Percentiles rank a stretch among this genome's conserved stretches.
Evolutionary conservation across 192 early-diverging fungal species (phyloP).

Genomic region (Chytriomyces sp.): DNA sequence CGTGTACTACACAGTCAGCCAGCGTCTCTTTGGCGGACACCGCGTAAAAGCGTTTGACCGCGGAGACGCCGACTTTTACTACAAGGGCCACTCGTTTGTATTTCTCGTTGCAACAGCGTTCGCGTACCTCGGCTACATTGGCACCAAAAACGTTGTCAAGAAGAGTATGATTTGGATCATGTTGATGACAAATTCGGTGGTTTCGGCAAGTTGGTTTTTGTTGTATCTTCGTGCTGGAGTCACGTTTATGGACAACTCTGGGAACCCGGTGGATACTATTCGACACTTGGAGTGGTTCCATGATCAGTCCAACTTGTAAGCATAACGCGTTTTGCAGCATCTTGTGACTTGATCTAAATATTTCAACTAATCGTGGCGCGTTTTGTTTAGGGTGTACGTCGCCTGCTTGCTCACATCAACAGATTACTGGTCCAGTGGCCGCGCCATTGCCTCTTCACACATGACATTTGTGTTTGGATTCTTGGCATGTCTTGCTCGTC

Average conservation of each 20-base stretch:
- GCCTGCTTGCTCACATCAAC: slow-evolving; percentile 26
- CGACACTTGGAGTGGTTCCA: slow-evolving; percentile 42
- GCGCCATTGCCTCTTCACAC: slow-evolving; percentile 25
- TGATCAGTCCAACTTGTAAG: slow-evolving; percentile 34
- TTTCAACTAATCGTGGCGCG: too few relatives aligned
- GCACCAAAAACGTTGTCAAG: slow-evolving; percentile 23
- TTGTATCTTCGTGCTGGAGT: slow-evolving; percentile 24
- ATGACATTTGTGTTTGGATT: slow-evolving; percentile 23
- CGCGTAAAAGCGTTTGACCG: slow-evolving; percentile 32
- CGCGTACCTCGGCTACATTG: slow-evolving; percentile 27
- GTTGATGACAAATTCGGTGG: slow-evolving; percentile 19
- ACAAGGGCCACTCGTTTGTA: slow-evolving; percentile 26
- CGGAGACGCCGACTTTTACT: slow-evolving; percentile 36
- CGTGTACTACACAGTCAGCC: background rate
- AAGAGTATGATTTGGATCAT: slow-evolving; percentile 27
- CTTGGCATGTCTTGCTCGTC: slow-evolving; percentile 22
- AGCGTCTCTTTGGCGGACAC: slow-evolving; percentile 25
- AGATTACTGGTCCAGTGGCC: slow-evolving; percentile 12
- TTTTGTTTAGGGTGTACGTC: slow-evolving; percentile 24
- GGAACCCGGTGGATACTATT: slow-evolving; percentile 25
- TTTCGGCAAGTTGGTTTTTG: slow-evolving; percentile 24
- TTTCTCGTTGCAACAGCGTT: slow-evolving; percentile 35
- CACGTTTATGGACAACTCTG: slow-evolving; percentile 19
- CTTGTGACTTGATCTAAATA: background rate
- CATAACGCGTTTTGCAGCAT: background rate